Conservation (phyloP, 768 basidiomycete genomes). For the Xanthoconium stramineum region DNA sequence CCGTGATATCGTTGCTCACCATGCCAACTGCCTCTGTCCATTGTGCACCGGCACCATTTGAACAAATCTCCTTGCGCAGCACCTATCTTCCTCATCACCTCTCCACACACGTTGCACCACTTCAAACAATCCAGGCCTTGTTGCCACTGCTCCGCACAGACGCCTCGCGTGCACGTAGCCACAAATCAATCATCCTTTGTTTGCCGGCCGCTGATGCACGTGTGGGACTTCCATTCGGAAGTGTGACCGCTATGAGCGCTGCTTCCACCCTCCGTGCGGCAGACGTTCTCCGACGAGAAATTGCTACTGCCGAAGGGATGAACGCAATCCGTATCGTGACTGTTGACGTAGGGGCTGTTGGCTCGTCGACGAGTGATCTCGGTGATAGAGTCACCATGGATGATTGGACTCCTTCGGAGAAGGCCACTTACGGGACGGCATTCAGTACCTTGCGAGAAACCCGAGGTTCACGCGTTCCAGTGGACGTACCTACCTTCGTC, state of each 20-base stretch:
- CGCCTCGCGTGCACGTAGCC: slow-evolving; percentile 48
- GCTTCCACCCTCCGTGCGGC: slow-evolving; percentile 67
- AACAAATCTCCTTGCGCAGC: slow-evolving; percentile 60
- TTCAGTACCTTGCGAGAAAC: slow-evolving; percentile 49
- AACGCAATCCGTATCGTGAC: slow-evolving; percentile 48
- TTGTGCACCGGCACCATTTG: slow-evolving; percentile 55
- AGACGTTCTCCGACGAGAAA: slow-evolving; percentile 74
- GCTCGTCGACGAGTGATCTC: slow-evolving; percentile 20
- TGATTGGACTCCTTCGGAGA: slow-evolving; percentile 73
- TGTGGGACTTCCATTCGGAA: slow-evolving; percentile 67
- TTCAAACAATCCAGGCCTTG: slow-evolving; percentile 72
- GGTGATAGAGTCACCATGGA: slow-evolving; percentile 52
- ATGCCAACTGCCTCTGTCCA: slow-evolving; percentile 41
- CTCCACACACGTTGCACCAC: slow-evolving; percentile 72
- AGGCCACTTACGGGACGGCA: slow-evolving; percentile 66
- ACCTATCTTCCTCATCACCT: slow-evolving; percentile 70
- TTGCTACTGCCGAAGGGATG: slow-evolving; percentile 67
- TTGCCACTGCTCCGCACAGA: slow-evolving; percentile 72
- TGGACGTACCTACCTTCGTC: slow-evolving; percentile 57
- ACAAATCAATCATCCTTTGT: slow-evolving; percentile 61
- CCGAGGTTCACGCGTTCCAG: slow-evolving; percentile 49
- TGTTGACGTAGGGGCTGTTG: slow-evolving; percentile 68
- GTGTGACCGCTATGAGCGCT: slow-evolving; percentile 71
- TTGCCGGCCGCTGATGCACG: slow-evolving; percentile 69
- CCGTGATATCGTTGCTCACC: slow-evolving; percentile 73